Conservation (phyloP, 129 eudicot species). For the Logfia minima region DNA sequence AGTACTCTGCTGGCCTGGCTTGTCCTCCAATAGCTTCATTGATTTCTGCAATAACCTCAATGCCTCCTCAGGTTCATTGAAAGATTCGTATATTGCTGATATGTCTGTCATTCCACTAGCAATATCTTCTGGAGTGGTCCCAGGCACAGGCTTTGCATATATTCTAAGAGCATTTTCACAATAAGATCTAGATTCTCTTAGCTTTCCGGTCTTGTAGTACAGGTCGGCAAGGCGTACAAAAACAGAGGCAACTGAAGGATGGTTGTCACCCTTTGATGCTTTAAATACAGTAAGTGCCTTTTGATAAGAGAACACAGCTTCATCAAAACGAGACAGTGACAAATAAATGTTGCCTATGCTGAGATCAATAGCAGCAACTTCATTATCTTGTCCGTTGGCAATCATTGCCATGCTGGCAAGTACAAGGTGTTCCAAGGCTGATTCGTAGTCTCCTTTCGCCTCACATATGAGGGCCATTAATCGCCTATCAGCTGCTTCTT, state of each 20-base stretch:
- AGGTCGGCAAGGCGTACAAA: slow-evolving; percentile 89
- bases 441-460: slow-evolving; percentile 88
- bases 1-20: slow-evolving; percentile 93
- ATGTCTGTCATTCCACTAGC: slow-evolving; percentile 91
- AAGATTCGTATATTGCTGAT: slow-evolving; percentile 84
- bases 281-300: slow-evolving; percentile 96
- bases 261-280: slow-evolving; percentile 96
- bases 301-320: slow-evolving; percentile 98
- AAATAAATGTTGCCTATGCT: slow-evolving; percentile 91
- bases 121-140: slow-evolving; percentile 86
- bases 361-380: slow-evolving; percentile 95
- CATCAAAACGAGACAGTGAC: slow-evolving; percentile 85
- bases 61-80: slow-evolving; percentile 95
- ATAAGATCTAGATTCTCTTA: slow-evolving; percentile 82
- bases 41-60: slow-evolving; percentile 74
- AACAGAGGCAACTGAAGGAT: slow-evolving; percentile 93
- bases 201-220: slow-evolving; percentile 92
- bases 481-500: slow-evolving; percentile 97
- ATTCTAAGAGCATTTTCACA: slow-evolving; percentile 90
- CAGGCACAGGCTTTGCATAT: slow-evolving; percentile 93
- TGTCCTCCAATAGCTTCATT: slow-evolving; percentile 89
- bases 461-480: slow-evolving; percentile 97
- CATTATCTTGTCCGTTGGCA: slow-evolving; percentile 93
- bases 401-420: slow-evolving; percentile 99
- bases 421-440: slow-evolving; percentile 96